Base-by-base conservation (phyloP, 164 flowering plant species). In the Cinnamomum chago region DNA sequence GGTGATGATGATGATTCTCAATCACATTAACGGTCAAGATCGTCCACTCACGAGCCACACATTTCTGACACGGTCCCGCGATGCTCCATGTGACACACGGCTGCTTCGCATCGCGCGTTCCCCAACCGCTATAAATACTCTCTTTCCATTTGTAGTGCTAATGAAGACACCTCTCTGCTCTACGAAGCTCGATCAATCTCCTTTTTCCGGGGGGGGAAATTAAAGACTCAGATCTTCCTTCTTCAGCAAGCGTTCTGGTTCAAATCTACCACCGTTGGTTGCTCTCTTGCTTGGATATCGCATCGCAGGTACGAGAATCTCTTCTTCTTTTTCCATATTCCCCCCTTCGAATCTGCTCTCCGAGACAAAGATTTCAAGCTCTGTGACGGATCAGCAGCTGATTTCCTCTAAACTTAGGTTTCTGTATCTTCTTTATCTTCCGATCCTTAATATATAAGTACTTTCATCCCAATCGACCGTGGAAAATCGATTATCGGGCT, bases 41-140 rank as follows among this genome's bases (percentile, higher is more conserved):
- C 3, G 18, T 15, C 20, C 5, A 1, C 17, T 15, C n/a, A 20
- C 5, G 6, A 55, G 60, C 17, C 47, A 40, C 47, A 40, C 47
- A 40, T 40, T 40, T 40, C 47, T 55, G n/a, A 55, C n/a, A 20
- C n/a, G 3, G 60, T 55, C 60, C 18, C 18, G 6, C 17, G 60
- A 18, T 55, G 60, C 4, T 20, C 60, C 60, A 55, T 55, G n/a
- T 15, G n/a, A 55, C 20, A 4, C 60, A 14, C 60, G 60, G 60
- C 20, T 55, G 20, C 60, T 18, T 5, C 17, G 20, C 60, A 3
- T 3, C 18, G 20, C 20, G 30, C 25, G 9, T 5, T 66, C n/a
- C 68, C 20, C 52, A n/a, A 40, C 52, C 15, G 7, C 76, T 74
- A 74, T 74, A 74, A 74, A 68, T 74, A 67, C 23, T 35, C 12